A percentile compares a stretch with the other conserved stretches of the same genome.
These are phyloP conservation scores for Schizopora paradoxa DNA, from an alignment of 1,284 basidiomycete genomes.

Conservation along the genomic window DNA sequence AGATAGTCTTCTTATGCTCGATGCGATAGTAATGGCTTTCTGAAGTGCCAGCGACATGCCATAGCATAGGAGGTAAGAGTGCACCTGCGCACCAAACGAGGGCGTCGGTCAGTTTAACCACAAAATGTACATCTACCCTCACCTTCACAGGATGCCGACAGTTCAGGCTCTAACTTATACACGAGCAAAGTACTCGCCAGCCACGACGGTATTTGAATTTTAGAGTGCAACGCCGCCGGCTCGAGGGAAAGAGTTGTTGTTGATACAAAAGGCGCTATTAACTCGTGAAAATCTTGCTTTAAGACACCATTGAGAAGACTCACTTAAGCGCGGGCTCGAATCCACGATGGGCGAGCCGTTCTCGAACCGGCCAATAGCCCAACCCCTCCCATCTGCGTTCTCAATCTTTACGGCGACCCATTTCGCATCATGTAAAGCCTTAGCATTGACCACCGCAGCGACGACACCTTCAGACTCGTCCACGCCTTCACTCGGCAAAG, in stretches of 20 bases:
- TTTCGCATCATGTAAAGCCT: constrained; percentile 20
- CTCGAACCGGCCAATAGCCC: constrained; percentile 56
- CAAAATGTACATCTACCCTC: background rate
- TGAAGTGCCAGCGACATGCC: constrained; percentile 46
- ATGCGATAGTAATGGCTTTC: constrained; percentile 73
- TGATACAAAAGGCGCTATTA: constrained; percentile 22
- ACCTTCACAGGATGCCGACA: constrained; percentile 22
- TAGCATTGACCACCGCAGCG: constrained; percentile 38
- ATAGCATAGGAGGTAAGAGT: constrained; percentile 51
- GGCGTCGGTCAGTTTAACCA: background rate
- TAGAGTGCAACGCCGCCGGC: constrained; percentile 28
- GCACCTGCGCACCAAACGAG: constrained; percentile 31
- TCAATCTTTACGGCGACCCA: constrained; percentile 52
- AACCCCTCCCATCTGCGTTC: constrained; percentile 48
- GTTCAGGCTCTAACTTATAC: constrained; percentile 43
- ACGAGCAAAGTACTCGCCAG: constrained; percentile 57
- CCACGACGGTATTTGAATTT: constrained; percentile 40
- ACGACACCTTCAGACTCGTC: constrained; percentile 72
- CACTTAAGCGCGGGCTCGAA: no score
- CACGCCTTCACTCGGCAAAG: constrained; percentile 56
- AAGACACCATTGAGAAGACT: no score
- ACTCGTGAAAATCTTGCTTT: no score
- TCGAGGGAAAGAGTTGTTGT: constrained; percentile 27
- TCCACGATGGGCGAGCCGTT: constrained; percentile 28
- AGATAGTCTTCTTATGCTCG: constrained; percentile 34